Base-by-base conservation (phyloP, 2,329 filamentous ascomycete genomes). In the Cyphellophora attinorum region DNA sequence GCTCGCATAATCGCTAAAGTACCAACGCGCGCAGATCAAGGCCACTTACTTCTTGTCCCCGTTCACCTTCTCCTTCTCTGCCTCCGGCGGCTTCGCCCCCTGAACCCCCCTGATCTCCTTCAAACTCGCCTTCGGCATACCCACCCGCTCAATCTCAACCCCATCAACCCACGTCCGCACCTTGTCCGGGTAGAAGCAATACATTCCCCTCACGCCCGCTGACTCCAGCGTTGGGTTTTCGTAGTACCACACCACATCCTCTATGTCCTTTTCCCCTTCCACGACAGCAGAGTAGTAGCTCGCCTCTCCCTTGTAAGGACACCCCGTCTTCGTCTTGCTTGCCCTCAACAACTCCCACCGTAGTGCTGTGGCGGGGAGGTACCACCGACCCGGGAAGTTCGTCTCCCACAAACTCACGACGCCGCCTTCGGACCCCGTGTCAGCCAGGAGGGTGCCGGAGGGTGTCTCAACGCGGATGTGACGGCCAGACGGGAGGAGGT, bases 181-280 rank as follows among this genome's bases (percentile, higher is more conserved):
- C 29, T 48, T 48, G 21, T 47, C 44, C 3, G 47, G 45, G 34
- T 50, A 50, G 29, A 50, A 50, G 36, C 45, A 50, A 33, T 48
- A 28, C 45, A 48, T 25, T 11, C 44, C 47, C 6, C 27, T 19
- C 15, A 50, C 40, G 25, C 19, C 27, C 6, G 31, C 39, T 19
- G 43, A 47, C 32, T 50, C 47, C 8, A 29, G 12, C 10, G 34
- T 46, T 2, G 47, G 47, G 18, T 43, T 44, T 33, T 33, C 18
- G 31, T 50, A 50, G 41, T 41, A 50, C 47, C 47, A 50, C 3
- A 44, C 47, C 16, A 48, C 44, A 37, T 50, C 46, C 32, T 45
- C 44, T 19, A 38, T 12, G 33, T 48, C 45, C 35, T 47, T 44
- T n/a, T n/a, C n/a, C 12, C 45, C 45, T 14, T 45, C 39, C 17